Evolutionary conservation across 768 basidiomycete genomes (phyloP).

Genomic region (Infundibulicybe gibba): DNA sequence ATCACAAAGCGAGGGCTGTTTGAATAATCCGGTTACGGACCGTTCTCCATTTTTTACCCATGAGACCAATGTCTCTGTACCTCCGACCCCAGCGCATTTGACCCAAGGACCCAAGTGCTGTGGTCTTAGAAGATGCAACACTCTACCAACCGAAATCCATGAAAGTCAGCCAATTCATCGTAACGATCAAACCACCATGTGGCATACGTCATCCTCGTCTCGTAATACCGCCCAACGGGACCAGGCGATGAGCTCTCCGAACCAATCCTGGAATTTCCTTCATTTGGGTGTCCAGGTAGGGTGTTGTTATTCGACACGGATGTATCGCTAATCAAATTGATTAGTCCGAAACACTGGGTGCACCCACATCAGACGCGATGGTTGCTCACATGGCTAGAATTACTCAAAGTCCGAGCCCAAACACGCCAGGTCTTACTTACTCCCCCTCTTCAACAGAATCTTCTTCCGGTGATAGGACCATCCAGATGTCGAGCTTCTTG

Average conservation of each 20-base stretch:
- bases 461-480: slow-evolving; percentile 48
- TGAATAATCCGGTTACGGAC: slow-evolving; percentile 13
- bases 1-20: slow-evolving; percentile 47
- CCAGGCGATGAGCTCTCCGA: not conserved
- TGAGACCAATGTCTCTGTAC: slow-evolving; percentile 7
- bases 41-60: slow-evolving; percentile 19
- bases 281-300: slow-evolving; percentile 2
- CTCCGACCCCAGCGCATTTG: not conserved
- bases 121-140: slow-evolving; percentile 36
- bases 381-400: slow-evolving; percentile 7
- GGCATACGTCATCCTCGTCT: slow-evolving; percentile 8
- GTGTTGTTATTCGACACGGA: not conserved
- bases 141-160: slow-evolving; percentile 34
- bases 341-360: slow-evolving; percentile 2
- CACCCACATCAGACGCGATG: not conserved
- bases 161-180: not conserved
- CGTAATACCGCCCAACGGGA: not conserved
- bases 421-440: slow-evolving; percentile 54
- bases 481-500: slow-evolving; percentile 52
- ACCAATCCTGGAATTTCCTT: not conserved
- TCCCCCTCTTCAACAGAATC: slow-evolving; percentile 62
- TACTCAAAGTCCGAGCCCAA: slow-evolving; percentile 37
- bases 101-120: slow-evolving; percentile 1
- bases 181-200: not conserved
- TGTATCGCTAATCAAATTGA: not conserved